These are phyloP conservation scores for Suhomyces sp. DNA, from an alignment of 805 yeast species.

Conservation along the genomic window DNA sequence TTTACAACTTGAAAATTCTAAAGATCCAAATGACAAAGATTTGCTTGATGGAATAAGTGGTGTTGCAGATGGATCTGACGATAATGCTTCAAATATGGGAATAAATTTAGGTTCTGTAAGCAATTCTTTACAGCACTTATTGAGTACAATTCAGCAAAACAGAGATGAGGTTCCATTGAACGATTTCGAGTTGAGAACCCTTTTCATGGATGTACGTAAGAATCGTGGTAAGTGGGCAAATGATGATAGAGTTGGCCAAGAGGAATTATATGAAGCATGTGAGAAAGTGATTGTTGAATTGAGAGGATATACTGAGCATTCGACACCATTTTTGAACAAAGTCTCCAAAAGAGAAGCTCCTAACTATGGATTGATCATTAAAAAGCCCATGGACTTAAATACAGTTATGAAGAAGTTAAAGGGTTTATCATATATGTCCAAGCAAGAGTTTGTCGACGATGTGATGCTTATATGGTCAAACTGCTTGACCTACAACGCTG, in stretches of 20 bases:
- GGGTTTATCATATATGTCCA: slow-evolving; percentile 75
- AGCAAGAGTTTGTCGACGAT: slow-evolving; percentile 91
- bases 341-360: slow-evolving; percentile 99
- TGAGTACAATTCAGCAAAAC: slow-evolving; percentile 73
- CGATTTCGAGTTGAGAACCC: slow-evolving; percentile 78
- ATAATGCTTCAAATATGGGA: slow-evolving; percentile 49
- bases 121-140: slow-evolving; percentile 65
- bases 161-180: slow-evolving; percentile 73
- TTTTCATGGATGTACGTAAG: slow-evolving; percentile 89
- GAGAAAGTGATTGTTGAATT: slow-evolving; percentile 91
- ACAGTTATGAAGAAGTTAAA: slow-evolving; percentile 91
- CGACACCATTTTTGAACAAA: slow-evolving; percentile 90
- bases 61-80: slow-evolving; percentile 22
- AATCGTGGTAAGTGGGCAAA: slow-evolving; percentile 98
- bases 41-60: slow-evolving; percentile 17
- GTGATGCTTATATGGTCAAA: slow-evolving; percentile 93
- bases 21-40: slow-evolving; percentile 16
- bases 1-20: slow-evolving; percentile 52
- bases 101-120: slow-evolving; percentile 40
- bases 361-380: slow-evolving; percentile 85
- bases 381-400: slow-evolving; percentile 93
- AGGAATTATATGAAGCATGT: slow-evolving; percentile 95
- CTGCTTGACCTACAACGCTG: slow-evolving; percentile 89
- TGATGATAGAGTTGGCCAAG: slow-evolving; percentile 94
- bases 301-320: slow-evolving; percentile 91